Conservation (phyloP, 1,139 yeast genomes). For the Diutina neorugosa region DNA sequence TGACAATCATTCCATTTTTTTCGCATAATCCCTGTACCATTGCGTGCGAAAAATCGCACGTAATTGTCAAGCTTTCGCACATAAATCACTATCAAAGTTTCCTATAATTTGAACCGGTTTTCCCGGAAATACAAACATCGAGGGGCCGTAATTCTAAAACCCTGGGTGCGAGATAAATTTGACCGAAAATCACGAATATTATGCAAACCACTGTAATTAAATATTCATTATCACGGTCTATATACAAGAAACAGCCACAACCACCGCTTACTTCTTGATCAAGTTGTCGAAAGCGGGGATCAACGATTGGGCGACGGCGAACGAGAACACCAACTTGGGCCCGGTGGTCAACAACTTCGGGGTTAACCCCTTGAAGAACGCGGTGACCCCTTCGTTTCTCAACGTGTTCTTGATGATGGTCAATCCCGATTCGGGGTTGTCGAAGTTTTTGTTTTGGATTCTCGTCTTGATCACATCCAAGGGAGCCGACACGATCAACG, state of each 20-base stretch:
- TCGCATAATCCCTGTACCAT: too few relatives aligned
- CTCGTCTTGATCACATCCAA: conserved; percentile 97
- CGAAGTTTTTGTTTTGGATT: conserved; percentile 93
- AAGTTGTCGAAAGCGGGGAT: conserved; percentile 88
- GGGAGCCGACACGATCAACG: conserved; percentile 94
- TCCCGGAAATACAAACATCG: too few relatives aligned
- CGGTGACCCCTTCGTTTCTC: conserved; percentile 73
- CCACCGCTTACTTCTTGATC: conserved; percentile 16
- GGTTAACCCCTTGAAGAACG: conserved; percentile 96
- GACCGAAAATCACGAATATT: too few relatives aligned
- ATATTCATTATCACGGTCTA: conserved; percentile 6
- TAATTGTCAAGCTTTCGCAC: too few relatives aligned
- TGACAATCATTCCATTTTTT: too few relatives aligned
- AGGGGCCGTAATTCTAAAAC: too few relatives aligned
- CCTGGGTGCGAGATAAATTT: too few relatives aligned
- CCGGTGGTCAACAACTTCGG: conserved; percentile 97
- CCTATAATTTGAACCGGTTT: too few relatives aligned
- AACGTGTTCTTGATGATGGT: conserved; percentile 88
- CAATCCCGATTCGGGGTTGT: conserved; percentile 89
- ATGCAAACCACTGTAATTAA: too few relatives aligned
- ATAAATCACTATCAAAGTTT: too few relatives aligned
- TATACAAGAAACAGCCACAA: conserved; percentile 6
- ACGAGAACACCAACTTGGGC: conserved; percentile 92
- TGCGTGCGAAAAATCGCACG: too few relatives aligned
- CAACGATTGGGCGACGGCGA: conserved; percentile 91